Evolutionary conservation across 805 yeast genomes (phyloP).

Genomic region (Ogataea wickerhamii): DNA sequence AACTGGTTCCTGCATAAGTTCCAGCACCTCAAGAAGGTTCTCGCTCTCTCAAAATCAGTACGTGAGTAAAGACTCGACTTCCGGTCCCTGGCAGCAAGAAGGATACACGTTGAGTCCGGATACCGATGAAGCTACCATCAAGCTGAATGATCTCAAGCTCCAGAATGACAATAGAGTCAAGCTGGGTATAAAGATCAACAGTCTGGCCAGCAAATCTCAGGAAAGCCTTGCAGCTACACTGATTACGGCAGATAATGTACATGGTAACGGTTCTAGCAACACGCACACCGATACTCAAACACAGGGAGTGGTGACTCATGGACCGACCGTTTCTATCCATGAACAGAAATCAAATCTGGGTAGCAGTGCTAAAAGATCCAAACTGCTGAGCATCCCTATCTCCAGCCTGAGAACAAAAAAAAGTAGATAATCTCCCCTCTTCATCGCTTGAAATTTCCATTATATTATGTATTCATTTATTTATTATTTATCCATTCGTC

Average conservation of each 20-base stretch:
- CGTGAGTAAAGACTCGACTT: neutral
- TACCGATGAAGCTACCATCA: slow-evolving; percentile 27
- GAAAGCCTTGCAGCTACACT: slow-evolving; percentile 15
- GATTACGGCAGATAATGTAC: neutral
- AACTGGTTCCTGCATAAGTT: neutral
- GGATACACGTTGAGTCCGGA: slow-evolving; percentile 9
- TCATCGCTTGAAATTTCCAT: too few relatives aligned
- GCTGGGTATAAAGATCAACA: slow-evolving; percentile 27
- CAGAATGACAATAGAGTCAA: slow-evolving; percentile 29
- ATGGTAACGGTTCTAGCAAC: neutral
- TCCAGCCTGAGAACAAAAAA: slow-evolving; percentile 26
- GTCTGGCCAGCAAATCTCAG: slow-evolving; percentile 23
- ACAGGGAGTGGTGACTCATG: neutral
- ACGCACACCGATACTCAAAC: neutral
- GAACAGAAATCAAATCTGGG: slow-evolving; percentile 3
- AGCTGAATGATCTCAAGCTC: slow-evolving; percentile 26
- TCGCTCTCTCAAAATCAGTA: slow-evolving; percentile 5
- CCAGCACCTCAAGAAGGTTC: neutral
- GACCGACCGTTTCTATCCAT: slow-evolving; percentile 2
- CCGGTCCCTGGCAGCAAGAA: neutral
- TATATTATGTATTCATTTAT: neutral
- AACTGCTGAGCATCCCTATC: slow-evolving; percentile 32
- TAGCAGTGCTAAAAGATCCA: slow-evolving; percentile 15
- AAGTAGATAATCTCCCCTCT: slow-evolving; percentile 1
- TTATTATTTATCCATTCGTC: too few relatives aligned